phyloP scores from a whole-genome alignment of 768 basidiomycete genomes.

The Rhizopogon vinicolor region DNA sequence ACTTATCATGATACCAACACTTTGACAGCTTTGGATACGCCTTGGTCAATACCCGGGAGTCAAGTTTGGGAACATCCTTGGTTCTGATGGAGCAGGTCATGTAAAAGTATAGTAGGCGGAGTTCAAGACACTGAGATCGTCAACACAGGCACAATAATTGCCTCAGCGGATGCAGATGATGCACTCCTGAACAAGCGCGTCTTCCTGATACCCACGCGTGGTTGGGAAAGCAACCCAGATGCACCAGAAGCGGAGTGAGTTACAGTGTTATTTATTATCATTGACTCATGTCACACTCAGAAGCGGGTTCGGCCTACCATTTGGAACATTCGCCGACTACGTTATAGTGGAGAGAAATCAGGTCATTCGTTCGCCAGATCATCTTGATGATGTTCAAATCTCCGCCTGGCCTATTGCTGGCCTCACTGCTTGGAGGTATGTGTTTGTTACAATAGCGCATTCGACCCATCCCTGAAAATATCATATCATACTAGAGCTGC shows the following conservation, averaged over 20 bases:
- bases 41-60: slow-evolving; percentile 66
- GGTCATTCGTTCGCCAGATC: slow-evolving; percentile 58
- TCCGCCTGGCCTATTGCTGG: slow-evolving; percentile 78
- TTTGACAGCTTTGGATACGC: slow-evolving; percentile 65
- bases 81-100: slow-evolving; percentile 71
- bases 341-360: slow-evolving; percentile 68
- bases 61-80: slow-evolving; percentile 52
- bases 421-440: slow-evolving; percentile 81
- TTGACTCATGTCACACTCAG: background rate
- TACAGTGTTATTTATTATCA: background rate
- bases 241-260: slow-evolving; percentile 63
- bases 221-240: slow-evolving; percentile 65
- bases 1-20: background rate
- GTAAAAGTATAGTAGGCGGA: background rate
- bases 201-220: slow-evolving; percentile 70
- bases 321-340: slow-evolving; percentile 78
- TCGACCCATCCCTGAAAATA: background rate
- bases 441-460: background rate
- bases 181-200: slow-evolving; percentile 58
- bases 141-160: slow-evolving; percentile 55
- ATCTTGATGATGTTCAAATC: slow-evolving; percentile 62
- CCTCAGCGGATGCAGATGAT: slow-evolving; percentile 49
- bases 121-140: background rate
- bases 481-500: slow-evolving; percentile 43
- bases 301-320: slow-evolving; percentile 50